phyloP scores from a whole-genome alignment of 441 rosid genomes.

The Gossypium gossypioides region DNA sequence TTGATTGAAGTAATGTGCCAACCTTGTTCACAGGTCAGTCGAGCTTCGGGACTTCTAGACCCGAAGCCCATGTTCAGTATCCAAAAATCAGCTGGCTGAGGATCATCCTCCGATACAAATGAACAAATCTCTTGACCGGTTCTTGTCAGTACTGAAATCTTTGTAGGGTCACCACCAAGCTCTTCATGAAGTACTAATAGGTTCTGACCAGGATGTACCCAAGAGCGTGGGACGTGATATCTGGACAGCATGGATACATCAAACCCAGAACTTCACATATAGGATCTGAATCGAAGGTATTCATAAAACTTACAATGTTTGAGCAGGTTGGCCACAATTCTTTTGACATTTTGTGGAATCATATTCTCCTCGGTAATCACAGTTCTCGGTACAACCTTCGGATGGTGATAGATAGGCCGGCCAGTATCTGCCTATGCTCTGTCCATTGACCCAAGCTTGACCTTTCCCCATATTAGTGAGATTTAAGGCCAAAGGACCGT shows the following conservation, averaged over 20 bases:
- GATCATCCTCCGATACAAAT: conserved; percentile 44
- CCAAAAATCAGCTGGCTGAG: conserved; percentile 43
- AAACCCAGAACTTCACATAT: not conserved
- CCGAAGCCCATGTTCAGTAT: conserved; percentile 22
- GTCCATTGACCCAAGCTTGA: conserved; percentile 66
- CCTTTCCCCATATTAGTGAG: conserved; percentile 65
- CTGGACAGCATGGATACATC: conserved; percentile 19
- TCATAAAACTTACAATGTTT: conserved; percentile 38
- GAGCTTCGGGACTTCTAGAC: conserved; percentile 33
- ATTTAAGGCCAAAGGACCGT: conserved; percentile 46
- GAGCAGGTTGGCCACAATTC: conserved; percentile 59
- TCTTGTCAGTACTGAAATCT: conserved; percentile 28
- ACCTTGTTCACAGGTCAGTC: conserved; percentile 40
- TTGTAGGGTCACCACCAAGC: conserved; percentile 49
- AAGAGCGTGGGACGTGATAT: conserved; percentile 54
- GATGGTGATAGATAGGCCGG: conserved; percentile 37
- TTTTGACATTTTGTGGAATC: conserved; percentile 36
- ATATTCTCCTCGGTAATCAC: conserved; percentile 55
- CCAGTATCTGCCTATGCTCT: conserved; percentile 60
- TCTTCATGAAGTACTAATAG: conserved; percentile 54
- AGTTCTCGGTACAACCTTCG: conserved; percentile 36
- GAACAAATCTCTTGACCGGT: conserved; percentile 47
- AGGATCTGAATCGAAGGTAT: not conserved
- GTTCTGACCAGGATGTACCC: conserved; percentile 47
- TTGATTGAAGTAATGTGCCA: conserved; percentile 40